phyloP scores from a whole-genome alignment of 1,139 yeast genomes.

The Saccharomycopsis crataegensis region DNA sequence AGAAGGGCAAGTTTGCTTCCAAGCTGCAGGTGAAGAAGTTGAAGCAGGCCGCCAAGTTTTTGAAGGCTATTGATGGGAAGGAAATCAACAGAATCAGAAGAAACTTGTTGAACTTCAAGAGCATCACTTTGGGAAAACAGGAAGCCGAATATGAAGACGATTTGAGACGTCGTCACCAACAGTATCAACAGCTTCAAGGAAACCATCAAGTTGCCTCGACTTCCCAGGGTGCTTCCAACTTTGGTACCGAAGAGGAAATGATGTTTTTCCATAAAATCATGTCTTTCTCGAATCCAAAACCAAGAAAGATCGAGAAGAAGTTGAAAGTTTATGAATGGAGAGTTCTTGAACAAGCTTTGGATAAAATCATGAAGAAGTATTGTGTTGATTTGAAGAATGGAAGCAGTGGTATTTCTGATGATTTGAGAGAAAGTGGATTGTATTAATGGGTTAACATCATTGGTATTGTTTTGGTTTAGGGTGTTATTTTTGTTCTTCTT shows the following conservation, averaged over 20 bases:
- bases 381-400: constrained; percentile 23
- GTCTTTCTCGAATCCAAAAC: constrained; percentile 57
- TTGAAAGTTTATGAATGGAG: constrained; percentile 59
- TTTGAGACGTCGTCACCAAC: background rate
- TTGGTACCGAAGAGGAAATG: constrained; percentile 12
- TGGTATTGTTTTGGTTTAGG: background rate
- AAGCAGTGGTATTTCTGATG: background rate
- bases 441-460: background rate
- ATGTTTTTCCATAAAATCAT: constrained; percentile 49
- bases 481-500: background rate
- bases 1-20: background rate
- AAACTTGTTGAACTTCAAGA: constrained; percentile 55
- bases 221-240: background rate
- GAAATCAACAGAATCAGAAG: constrained; percentile 61
- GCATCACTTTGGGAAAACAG: constrained; percentile 48
- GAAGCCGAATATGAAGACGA: constrained; percentile 31
- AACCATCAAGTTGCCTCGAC: background rate
- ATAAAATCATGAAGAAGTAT: constrained; percentile 53
- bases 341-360: constrained; percentile 43
- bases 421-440: constrained; percentile 1
- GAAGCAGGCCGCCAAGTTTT: constrained; percentile 35
- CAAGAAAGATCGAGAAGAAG: constrained; percentile 61
- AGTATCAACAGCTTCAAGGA: background rate
- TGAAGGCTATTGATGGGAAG: constrained; percentile 34
- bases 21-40: constrained; percentile 6